Percentiles rank a stretch among this genome's conserved stretches.
phyloP scores from a whole-genome alignment of 768 basidiomycete species.

The Chalciporus chontae region DNA sequence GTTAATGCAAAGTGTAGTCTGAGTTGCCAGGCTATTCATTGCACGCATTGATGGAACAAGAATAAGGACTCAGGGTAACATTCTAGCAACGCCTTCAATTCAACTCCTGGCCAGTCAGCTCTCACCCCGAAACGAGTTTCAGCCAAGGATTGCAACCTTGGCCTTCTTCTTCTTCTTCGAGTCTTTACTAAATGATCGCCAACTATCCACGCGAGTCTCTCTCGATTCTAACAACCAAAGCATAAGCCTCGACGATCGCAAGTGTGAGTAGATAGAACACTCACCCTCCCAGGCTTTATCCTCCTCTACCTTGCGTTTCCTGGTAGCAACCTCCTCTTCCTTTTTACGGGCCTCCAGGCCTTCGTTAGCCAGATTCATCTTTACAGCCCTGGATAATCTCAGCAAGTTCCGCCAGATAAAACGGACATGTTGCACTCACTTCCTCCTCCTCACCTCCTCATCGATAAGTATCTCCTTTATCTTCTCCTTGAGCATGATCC shows the following conservation, averaged over 20 bases:
- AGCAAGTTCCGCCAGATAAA: neutral
- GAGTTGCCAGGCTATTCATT: conserved; percentile 9
- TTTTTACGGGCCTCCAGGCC: conserved; percentile 91
- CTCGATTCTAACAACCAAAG: conserved; percentile 50
- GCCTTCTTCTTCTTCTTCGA: conserved; percentile 83
- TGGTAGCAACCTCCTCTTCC: conserved; percentile 74
- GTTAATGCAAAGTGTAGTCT: neutral
- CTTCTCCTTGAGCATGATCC: conserved; percentile 61
- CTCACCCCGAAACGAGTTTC: conserved; percentile 21
- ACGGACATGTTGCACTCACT: conserved; percentile 44
- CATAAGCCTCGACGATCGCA: neutral
- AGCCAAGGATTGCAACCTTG: conserved; percentile 66
- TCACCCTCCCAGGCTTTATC: conserved; percentile 88
- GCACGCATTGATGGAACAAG: conserved; percentile 4
- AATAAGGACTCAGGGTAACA: conserved; percentile 12
- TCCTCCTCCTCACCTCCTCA: conserved; percentile 81
- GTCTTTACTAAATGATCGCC: conserved; percentile 66
- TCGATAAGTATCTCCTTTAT: conserved; percentile 86
- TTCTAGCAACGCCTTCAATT: conserved; percentile 1
- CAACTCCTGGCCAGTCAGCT: neutral
- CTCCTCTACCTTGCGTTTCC: conserved; percentile 86
- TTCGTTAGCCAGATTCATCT: conserved; percentile 90
- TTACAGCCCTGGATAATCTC: conserved; percentile 61
- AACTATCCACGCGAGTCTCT: conserved; percentile 81
- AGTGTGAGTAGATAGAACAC: conserved; percentile 5